phyloP scores from a whole-genome alignment of 768 basidiomycete species.

The Trametes coccinea region DNA sequence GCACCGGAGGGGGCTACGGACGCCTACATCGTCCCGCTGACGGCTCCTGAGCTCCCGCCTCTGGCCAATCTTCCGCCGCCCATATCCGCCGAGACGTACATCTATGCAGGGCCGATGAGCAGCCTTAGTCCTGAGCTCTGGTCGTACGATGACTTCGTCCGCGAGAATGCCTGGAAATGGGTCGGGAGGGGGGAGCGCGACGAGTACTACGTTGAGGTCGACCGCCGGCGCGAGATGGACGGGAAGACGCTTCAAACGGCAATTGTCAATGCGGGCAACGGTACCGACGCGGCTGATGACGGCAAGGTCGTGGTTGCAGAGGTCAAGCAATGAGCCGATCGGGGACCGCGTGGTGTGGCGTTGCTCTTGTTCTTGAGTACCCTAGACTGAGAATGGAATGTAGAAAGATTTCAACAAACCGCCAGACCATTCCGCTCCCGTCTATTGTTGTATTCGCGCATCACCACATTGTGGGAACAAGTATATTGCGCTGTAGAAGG shows the following conservation, averaged over 20 bases:
- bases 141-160: constrained; percentile 81
- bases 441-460: not conserved
- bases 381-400: constrained; percentile 2
- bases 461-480: not conserved
- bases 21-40: constrained; percentile 38
- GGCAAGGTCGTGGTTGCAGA: not conserved
- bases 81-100: constrained; percentile 68
- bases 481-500: constrained; percentile 6
- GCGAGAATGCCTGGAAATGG: constrained; percentile 80
- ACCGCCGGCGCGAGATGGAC: constrained; percentile 45
- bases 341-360: not conserved
- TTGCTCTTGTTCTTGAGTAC: not conserved
- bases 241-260: constrained; percentile 33
- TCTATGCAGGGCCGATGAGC: constrained; percentile 51
- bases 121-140: constrained; percentile 63
- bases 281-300: not conserved
- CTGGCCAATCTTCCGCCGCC: constrained; percentile 35
- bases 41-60: constrained; percentile 43
- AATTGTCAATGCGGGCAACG: constrained; percentile 12
- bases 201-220: constrained; percentile 53
- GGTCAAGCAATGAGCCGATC: not conserved
- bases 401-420: not conserved
- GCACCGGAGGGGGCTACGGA: constrained; percentile 28
- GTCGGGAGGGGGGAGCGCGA: constrained; percentile 44
- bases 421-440: not conserved